phyloP scores from a whole-genome alignment of 441 rosid genomes.

The Dalechampia spathulata region DNA sequence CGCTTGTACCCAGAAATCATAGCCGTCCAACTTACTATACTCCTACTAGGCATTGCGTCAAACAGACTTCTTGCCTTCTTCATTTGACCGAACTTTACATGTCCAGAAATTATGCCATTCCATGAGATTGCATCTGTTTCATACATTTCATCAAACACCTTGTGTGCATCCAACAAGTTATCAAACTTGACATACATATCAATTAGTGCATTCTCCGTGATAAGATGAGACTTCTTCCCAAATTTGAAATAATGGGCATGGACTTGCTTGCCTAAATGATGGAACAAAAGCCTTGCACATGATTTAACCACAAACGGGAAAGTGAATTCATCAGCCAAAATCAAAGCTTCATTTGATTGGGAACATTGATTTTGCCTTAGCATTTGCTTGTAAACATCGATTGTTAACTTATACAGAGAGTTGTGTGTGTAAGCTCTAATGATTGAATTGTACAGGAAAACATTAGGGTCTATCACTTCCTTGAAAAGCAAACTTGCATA shows the following conservation, averaged over 20 bases:
- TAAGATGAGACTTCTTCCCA: conserved; percentile 28
- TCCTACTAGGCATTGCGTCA: conserved; percentile 28
- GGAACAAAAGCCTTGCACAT: conserved; percentile 32
- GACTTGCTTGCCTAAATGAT: conserved; percentile 33
- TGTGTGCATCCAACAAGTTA: conserved; percentile 27
- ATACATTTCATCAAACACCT: conserved; percentile 44
- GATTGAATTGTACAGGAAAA: conserved; percentile 43
- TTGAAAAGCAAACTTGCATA: conserved; percentile 37
- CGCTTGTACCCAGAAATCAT: conserved; percentile 41
- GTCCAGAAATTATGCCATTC: conserved; percentile 47
- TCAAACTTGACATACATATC: conserved; percentile 45
- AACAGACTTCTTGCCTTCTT: conserved; percentile 42
- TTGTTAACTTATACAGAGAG: conserved; percentile 19
- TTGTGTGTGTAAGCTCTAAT: conserved; percentile 38
- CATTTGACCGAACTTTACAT: conserved; percentile 40
- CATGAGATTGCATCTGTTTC: conserved; percentile 46
- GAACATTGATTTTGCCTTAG: conserved; percentile 3
- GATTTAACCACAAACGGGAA: conserved; percentile 52
- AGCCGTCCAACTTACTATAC: conserved; percentile 50
- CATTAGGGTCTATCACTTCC: conserved; percentile 32
- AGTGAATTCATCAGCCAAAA: conserved; percentile 42
- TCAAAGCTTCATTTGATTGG: conserved; percentile 13
- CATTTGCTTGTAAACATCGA: conserved; percentile 33
- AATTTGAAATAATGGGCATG: conserved; percentile 43
- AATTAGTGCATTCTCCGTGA: conserved; percentile 39